Evolutionary conservation across 2,329 filamentous ascomycete species (phyloP).

Genomic region (Parafenestella ontariensis): DNA sequence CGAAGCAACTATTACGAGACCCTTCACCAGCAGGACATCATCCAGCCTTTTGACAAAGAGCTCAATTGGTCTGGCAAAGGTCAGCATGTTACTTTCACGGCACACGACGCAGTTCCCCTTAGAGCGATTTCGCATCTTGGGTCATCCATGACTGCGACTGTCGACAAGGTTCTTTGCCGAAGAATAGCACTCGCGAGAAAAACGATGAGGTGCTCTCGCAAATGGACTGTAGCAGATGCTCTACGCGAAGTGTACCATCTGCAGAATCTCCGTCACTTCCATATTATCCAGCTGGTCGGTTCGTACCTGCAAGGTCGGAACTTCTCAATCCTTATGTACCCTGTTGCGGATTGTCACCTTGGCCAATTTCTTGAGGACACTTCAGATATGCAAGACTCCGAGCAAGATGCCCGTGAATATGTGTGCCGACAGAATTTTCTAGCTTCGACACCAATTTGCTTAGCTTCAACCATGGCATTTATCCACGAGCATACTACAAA

Average conservation of each 20-base stretch:
- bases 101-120: constrained; percentile 16
- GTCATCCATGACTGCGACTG: constrained; percentile 6
- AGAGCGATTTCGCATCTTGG: constrained; percentile 8
- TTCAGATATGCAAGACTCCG: neutral
- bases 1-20: neutral
- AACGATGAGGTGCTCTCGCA: constrained; percentile 18
- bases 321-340: constrained; percentile 28
- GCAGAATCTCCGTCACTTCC: constrained; percentile 19
- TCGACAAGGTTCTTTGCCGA: constrained; percentile 25
- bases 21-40: neutral
- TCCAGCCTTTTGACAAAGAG: constrained; percentile 12
- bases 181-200: constrained; percentile 25
- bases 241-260: constrained; percentile 24
- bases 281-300: constrained; percentile 28
- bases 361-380: constrained; percentile 20
- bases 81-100: constrained; percentile 24
- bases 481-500: constrained; percentile 16
- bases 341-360: constrained; percentile 20
- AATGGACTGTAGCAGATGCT: constrained; percentile 9
- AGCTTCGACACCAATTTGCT: constrained; percentile 6
- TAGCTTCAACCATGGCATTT: constrained; percentile 14
- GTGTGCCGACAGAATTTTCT: neutral
- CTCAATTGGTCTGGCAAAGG: constrained; percentile 33
- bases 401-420: too few species aligned
- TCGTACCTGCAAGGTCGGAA: constrained; percentile 15